Conservation (phyloP, 371 early-diverging fungal genomes). For the Mucor velutinosus region DNA sequence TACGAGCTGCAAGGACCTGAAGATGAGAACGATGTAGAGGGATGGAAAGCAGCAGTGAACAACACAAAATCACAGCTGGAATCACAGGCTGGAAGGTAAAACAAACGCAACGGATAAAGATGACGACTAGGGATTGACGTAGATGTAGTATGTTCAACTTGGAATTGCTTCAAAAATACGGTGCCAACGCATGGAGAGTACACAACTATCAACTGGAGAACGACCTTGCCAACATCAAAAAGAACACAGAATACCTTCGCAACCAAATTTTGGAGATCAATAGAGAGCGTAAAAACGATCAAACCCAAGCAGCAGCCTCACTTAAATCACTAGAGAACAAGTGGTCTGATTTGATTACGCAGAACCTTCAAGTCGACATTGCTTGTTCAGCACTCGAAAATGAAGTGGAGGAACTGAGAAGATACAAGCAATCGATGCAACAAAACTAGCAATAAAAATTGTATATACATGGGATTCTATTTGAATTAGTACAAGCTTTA, state of each 20-base stretch:
- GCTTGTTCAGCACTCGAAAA: conserved; percentile 57
- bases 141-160: conserved; percentile 65
- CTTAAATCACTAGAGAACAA: conserved; percentile 59
- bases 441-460: conserved; percentile 5
- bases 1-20: conserved; percentile 66
- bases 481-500: conserved; percentile 1
- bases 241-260: conserved; percentile 51
- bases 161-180: conserved; percentile 82
- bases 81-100: conserved; percentile 73
- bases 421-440: conserved; percentile 33
- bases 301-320: conserved; percentile 60
- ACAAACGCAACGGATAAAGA: background rate
- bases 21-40: conserved; percentile 43
- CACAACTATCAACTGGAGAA: conserved; percentile 81
- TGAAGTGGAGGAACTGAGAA: conserved; percentile 54
- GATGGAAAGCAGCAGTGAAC: conserved; percentile 70
- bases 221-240: conserved; percentile 44
- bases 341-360: conserved; percentile 65
- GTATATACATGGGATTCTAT: conserved; percentile 1
- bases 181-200: conserved; percentile 83
- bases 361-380: conserved; percentile 63
- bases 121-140: background rate
- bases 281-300: conserved; percentile 71
- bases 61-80: conserved; percentile 87
- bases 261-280: conserved; percentile 63